Conservation (phyloP, 2,329 filamentous ascomycete species). For the Fusarium guadeloupense region DNA sequence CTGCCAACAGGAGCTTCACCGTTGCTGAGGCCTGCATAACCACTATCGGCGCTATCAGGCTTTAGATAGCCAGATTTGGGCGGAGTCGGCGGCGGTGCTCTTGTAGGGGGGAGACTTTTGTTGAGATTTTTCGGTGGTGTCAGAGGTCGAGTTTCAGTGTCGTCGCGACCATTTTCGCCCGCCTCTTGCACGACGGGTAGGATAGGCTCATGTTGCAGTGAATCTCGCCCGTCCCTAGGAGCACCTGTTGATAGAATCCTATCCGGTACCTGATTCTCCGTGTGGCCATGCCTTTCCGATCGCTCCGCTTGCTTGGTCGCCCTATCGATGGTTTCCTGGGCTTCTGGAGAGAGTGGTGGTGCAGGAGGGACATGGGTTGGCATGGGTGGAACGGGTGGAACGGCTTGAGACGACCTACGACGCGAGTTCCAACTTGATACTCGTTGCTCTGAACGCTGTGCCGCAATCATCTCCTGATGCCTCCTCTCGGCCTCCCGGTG, state of each 20-base stretch:
- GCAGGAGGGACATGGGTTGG: constrained; percentile 58
- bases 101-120: constrained; percentile 55
- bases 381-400: constrained; percentile 58
- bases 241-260: constrained; percentile 61
- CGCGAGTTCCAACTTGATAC: constrained; percentile 51
- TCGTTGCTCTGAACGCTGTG: constrained; percentile 48
- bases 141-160: constrained; percentile 51
- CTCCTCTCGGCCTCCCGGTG: constrained; percentile 69
- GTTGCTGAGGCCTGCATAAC: constrained; percentile 53
- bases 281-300: constrained; percentile 46
- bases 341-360: constrained; percentile 52
- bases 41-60: constrained; percentile 59
- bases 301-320: constrained; percentile 52
- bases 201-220: constrained; percentile 63
- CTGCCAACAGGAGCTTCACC: constrained; percentile 47
- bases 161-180: constrained; percentile 68
- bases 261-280: constrained; percentile 66
- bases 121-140: constrained; percentile 54
- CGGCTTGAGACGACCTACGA: constrained; percentile 45
- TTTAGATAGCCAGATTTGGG: constrained; percentile 49
- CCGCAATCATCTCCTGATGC: constrained; percentile 66
- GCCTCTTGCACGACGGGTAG: constrained; percentile 91
- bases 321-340: constrained; percentile 52
- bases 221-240: constrained; percentile 52
- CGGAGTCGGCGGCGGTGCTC: constrained; percentile 50